phyloP scores from a whole-genome alignment of 192 early-diverging fungal genomes.

The Borealophlyctis nickersoniae region DNA sequence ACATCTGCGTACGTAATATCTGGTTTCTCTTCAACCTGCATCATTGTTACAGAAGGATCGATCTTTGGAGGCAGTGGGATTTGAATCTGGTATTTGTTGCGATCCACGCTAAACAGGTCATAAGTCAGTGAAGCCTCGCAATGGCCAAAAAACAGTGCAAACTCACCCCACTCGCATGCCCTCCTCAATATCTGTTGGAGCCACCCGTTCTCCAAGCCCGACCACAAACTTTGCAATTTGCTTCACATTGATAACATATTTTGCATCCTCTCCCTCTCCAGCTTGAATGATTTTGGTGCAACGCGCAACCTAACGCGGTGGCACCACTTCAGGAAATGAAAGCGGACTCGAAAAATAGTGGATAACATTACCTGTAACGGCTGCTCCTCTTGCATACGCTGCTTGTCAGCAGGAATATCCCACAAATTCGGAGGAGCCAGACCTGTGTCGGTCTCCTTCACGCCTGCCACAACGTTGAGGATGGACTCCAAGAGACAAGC shows the following conservation, averaged over 20 bases:
- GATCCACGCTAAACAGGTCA: constrained; percentile 72
- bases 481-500: not conserved
- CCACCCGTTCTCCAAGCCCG: constrained; percentile 90
- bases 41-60: constrained; percentile 97
- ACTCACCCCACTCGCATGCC: constrained; percentile 94
- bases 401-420: constrained; percentile 99
- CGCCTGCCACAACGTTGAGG: constrained; percentile 50
- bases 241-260: constrained; percentile 98
- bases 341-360: too few species aligned
- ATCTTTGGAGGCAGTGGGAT: constrained; percentile 98
- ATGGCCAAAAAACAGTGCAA: not conserved
- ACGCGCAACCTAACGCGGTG: constrained; percentile 77
- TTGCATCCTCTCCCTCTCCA: constrained; percentile 82
- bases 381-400: constrained; percentile 94
- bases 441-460: constrained; percentile 98
- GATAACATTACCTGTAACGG: constrained; percentile 65
- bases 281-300: constrained; percentile 99
- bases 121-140: not conserved
- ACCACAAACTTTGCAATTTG: constrained; percentile 99
- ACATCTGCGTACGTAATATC: constrained; percentile 99
- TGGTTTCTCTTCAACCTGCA: constrained; percentile 99
- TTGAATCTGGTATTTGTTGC: constrained; percentile 98
- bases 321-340: too few species aligned
- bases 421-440: constrained; percentile 96
- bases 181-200: constrained; percentile 99